A percentile compares a stretch with the other conserved stretches of the same genome.
These are phyloP conservation scores for Aspergillus fischeri DNA, from an alignment of 2,329 filamentous ascomycete genomes.

Conservation along the genomic window DNA sequence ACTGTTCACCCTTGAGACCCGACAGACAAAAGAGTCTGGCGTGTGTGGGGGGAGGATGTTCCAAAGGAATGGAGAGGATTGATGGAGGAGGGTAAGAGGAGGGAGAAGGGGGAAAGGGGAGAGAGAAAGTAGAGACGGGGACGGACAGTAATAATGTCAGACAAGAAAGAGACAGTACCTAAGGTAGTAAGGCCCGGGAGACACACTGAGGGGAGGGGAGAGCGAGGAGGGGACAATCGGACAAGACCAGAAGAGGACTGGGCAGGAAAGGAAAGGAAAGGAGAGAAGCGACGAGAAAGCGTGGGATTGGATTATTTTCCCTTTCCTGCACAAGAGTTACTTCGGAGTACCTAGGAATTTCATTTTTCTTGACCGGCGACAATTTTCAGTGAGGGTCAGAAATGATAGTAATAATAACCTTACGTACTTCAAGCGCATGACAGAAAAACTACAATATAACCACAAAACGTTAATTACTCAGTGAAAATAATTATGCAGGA, in stretches of 20 bases:
- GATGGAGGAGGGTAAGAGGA: slow-evolving; percentile 17
- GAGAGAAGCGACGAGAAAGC: background rate
- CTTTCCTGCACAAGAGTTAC: background rate
- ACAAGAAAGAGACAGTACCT: slow-evolving; percentile 8
- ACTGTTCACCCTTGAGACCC: slow-evolving; percentile 22
- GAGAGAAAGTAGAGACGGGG: slow-evolving; percentile 23
- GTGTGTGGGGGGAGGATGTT: slow-evolving; percentile 5
- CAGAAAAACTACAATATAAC: background rate
- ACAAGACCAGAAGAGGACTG: background rate
- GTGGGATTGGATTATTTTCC: slow-evolving; percentile 9
- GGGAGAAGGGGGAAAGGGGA: slow-evolving; percentile 22
- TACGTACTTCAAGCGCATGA: background rate
- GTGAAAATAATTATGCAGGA: background rate
- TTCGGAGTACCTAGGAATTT: background rate
- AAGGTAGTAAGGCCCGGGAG: background rate
- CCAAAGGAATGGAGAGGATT: slow-evolving; percentile 3
- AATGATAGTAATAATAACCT: background rate
- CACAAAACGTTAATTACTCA: background rate
- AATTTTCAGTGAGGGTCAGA: slow-evolving; percentile 4
- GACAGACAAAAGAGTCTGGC: slow-evolving; percentile 18
- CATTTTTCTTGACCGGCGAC: slow-evolving; percentile 16
- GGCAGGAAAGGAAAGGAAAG: background rate
- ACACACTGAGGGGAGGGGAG: background rate
- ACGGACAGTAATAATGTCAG: slow-evolving; percentile 14
- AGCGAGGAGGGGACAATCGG: background rate